Evolutionary conservation across 306 rosid species (phyloP).

Genomic region (Cicer pinnatifidum): DNA sequence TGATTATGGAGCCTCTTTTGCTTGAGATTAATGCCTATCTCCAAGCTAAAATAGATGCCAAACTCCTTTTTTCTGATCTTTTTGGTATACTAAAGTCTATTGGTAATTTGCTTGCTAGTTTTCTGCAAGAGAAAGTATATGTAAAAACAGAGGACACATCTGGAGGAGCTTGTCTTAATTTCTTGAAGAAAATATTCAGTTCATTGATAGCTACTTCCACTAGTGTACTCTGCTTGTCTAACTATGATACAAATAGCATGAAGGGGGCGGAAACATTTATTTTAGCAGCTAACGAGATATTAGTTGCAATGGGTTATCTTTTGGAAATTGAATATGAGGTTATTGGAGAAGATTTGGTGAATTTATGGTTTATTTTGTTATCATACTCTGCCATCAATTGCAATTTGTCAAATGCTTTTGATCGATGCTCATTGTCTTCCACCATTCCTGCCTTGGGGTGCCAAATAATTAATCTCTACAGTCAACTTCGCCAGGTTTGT

Average conservation of each 20-base stretch:
- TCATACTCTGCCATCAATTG: constrained; percentile 61
- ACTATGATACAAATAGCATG: constrained; percentile 44
- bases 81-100: constrained; percentile 65
- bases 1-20: constrained; percentile 80
- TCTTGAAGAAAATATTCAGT: constrained; percentile 70
- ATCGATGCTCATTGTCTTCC: constrained; percentile 51
- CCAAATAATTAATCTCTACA: constrained; percentile 67
- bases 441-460: constrained; percentile 64
- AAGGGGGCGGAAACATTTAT: constrained; percentile 46
- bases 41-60: constrained; percentile 48
- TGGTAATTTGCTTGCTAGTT: constrained; percentile 65
- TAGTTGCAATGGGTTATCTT: constrained; percentile 67
- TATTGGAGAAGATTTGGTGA: constrained; percentile 70
- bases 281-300: constrained; percentile 58
- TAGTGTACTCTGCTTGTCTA: constrained; percentile 50
- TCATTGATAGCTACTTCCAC: constrained; percentile 56
- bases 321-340: constrained; percentile 85
- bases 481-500: constrained; percentile 96
- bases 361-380: constrained; percentile 69
- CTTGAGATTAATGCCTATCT: constrained; percentile 49
- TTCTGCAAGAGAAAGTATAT: constrained; percentile 78
- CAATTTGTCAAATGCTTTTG: constrained; percentile 48
- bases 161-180: constrained; percentile 71
- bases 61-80: constrained; percentile 51
- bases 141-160: constrained; percentile 79